phyloP scores from a whole-genome alignment of 805 yeast genomes.

The Saturnispora galanensis region DNA sequence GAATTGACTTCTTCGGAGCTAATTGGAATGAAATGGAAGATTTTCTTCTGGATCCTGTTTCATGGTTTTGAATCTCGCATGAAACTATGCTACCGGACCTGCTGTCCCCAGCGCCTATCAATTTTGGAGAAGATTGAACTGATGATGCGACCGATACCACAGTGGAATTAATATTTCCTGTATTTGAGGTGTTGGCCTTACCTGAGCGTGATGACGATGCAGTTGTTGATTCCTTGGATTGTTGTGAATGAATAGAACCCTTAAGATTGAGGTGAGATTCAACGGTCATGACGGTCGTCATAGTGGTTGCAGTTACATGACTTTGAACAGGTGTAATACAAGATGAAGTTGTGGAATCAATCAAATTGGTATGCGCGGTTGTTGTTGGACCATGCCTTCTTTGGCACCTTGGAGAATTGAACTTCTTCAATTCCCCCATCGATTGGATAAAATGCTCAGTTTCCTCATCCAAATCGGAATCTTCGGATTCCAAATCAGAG shows the following conservation, averaged over 20 bases:
- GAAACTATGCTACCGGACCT: slow-evolving; percentile 11
- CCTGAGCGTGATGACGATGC: background rate
- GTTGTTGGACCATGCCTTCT: background rate
- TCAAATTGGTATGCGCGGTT: background rate
- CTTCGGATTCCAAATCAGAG: slow-evolving; percentile 11
- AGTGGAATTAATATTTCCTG: too few species aligned
- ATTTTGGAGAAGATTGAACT: background rate
- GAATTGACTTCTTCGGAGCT: slow-evolving; percentile 12
- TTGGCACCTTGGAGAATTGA: slow-evolving; percentile 5
- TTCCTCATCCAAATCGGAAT: slow-evolving; percentile 13
- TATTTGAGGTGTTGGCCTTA: slow-evolving; percentile 4
- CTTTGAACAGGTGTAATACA: slow-evolving; percentile 12
- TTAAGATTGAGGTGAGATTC: background rate
- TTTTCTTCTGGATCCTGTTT: slow-evolving; percentile 19
- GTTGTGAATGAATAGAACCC: slow-evolving; percentile 6
- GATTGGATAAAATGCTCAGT: slow-evolving; percentile 11
- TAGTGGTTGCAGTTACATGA: slow-evolving; percentile 11
- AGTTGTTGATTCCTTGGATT: slow-evolving; percentile 3
- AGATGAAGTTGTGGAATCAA: slow-evolving; percentile 11
- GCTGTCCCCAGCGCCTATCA: background rate
- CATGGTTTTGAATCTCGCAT: slow-evolving; percentile 18
- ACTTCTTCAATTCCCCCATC: slow-evolving; percentile 2
- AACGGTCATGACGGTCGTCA: slow-evolving; percentile 9
- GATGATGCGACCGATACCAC: slow-evolving; percentile 11
- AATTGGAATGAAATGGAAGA: slow-evolving; percentile 22